These are phyloP conservation scores for Akanthomyces muscarius DNA, from an alignment of 2,329 filamentous ascomycete species.

Conservation along the genomic window DNA sequence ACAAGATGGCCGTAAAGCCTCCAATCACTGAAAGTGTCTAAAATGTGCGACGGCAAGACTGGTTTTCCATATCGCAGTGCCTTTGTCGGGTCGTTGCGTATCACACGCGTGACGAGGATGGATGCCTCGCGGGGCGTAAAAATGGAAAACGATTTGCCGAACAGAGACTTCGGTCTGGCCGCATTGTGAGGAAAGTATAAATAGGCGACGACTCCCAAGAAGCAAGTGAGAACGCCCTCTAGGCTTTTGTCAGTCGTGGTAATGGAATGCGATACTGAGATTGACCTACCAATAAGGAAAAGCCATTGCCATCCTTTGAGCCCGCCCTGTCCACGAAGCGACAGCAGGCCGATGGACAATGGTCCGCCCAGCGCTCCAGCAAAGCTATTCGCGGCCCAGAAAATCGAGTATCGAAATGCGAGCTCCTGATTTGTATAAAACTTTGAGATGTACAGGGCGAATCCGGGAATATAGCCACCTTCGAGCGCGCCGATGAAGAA, in stretches of 20 bases:
- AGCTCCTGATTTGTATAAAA: slow-evolving; percentile 30
- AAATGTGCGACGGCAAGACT: slow-evolving; percentile 24
- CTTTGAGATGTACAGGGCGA: slow-evolving; percentile 29
- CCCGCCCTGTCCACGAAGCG: slow-evolving; percentile 24
- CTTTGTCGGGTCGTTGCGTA: slow-evolving; percentile 29
- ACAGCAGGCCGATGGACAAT: slow-evolving; percentile 27
- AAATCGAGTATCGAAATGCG: slow-evolving; percentile 27
- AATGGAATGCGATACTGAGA: fast-evolving
- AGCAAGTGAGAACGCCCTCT: slow-evolving; percentile 28
- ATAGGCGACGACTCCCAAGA: slow-evolving; percentile 25
- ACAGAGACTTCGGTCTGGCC: slow-evolving; percentile 25
- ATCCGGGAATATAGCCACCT: slow-evolving; percentile 31
- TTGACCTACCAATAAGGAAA: slow-evolving; percentile 26
- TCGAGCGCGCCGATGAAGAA: slow-evolving; percentile 30
- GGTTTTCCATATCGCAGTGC: slow-evolving; percentile 24
- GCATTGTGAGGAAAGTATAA: slow-evolving; percentile 28
- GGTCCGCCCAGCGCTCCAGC: slow-evolving; percentile 27
- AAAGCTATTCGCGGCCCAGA: slow-evolving; percentile 30
- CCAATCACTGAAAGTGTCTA: slow-evolving; percentile 28
- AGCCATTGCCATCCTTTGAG: slow-evolving; percentile 31
- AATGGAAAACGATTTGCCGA: slow-evolving; percentile 24
- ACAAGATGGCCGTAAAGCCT: slow-evolving; percentile 28
- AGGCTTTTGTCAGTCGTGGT: neutral
- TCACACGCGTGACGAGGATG: slow-evolving; percentile 27
- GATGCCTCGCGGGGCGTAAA: slow-evolving; percentile 26